phyloP scores from a whole-genome alignment of 2,329 filamentous ascomycete species.

The Paracamarosporium sp. region DNA sequence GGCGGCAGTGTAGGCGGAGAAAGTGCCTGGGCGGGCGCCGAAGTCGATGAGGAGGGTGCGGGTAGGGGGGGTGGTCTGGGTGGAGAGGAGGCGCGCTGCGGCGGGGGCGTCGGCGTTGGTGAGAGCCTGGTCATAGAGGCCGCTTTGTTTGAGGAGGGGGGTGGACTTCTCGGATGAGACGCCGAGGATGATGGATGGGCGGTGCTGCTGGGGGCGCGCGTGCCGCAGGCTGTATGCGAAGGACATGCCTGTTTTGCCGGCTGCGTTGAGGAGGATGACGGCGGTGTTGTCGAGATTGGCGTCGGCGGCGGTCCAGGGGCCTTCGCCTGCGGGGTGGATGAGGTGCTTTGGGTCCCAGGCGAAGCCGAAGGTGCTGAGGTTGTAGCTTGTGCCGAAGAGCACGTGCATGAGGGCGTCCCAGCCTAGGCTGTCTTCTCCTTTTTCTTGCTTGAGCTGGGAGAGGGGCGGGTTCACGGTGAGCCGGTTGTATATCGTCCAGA shows the following conservation, averaged over 20 bases:
- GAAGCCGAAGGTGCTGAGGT: constrained; percentile 24
- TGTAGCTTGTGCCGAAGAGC: constrained; percentile 26
- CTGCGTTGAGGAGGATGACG: constrained; percentile 28
- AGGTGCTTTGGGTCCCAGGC: constrained; percentile 21
- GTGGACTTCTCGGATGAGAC: constrained; percentile 25
- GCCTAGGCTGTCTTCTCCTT: constrained; percentile 17
- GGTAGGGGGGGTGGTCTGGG: too few species aligned
- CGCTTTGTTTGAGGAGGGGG: constrained; percentile 16
- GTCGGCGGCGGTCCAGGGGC: constrained; percentile 24
- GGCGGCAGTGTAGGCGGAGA: constrained; percentile 13
- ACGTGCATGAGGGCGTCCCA: constrained; percentile 25
- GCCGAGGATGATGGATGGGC: constrained; percentile 24
- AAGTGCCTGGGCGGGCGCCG: constrained; percentile 22
- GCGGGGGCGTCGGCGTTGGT: constrained; percentile 21
- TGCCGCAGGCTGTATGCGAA: constrained; percentile 26
- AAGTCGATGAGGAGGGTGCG: too few species aligned
- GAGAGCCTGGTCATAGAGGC: constrained; percentile 26
- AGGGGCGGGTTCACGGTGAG: constrained; percentile 36
- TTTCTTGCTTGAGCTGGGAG: constrained; percentile 6
- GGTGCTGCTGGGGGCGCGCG: constrained; percentile 22
- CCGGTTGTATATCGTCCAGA: constrained; percentile 57
- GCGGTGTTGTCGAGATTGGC: constrained; percentile 22
- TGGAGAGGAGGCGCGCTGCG: too few species aligned
- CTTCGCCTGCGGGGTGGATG: constrained; percentile 22
- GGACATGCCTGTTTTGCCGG: constrained; percentile 27